Conservation (phyloP, 1,284 basidiomycete species). For the Ceraceosorus bombacis region DNA sequence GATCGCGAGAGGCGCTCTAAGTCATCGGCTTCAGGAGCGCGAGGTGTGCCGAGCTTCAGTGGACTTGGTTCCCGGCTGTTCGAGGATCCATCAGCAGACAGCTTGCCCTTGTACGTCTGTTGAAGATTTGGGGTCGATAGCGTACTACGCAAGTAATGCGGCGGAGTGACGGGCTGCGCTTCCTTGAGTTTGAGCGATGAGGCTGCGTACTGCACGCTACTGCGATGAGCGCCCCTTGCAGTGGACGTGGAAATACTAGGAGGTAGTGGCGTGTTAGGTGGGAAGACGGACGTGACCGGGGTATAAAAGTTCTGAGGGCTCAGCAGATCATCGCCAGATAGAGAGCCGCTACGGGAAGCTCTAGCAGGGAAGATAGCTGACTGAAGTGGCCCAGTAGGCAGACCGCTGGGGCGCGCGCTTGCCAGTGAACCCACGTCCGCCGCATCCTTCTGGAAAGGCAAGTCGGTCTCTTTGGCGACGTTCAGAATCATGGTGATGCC, state of each 20-base stretch:
- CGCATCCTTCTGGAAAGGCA: slow-evolving; percentile 20
- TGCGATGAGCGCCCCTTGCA: too few relatives aligned
- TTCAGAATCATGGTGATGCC: slow-evolving; percentile 78
- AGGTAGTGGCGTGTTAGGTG: slow-evolving; percentile 15
- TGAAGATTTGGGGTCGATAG: slow-evolving; percentile 38
- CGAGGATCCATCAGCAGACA: neutral
- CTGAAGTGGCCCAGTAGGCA: neutral
- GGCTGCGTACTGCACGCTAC: too few relatives aligned
- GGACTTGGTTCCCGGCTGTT: neutral
- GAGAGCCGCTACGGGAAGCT: slow-evolving; percentile 5
- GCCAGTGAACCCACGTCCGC: neutral
- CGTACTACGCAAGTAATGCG: slow-evolving; percentile 28
- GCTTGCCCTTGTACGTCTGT: neutral
- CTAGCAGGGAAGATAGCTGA: neutral
- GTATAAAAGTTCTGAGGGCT: neutral
- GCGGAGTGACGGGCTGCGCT: neutral
- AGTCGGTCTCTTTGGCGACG: slow-evolving; percentile 65
- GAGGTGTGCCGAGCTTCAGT: neutral
- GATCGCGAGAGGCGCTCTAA: too few relatives aligned
- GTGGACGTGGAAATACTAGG: neutral
- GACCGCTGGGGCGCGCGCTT: neutral
- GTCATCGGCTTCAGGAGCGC: neutral
- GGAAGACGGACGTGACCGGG: neutral
- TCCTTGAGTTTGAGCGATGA: too few relatives aligned
- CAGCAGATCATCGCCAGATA: too few relatives aligned